Evolutionary conservation across 352 stramenopile species (phyloP), one percentile per base, ranked within the genome.

Genomic region (Pythium guiyangense): DNA sequence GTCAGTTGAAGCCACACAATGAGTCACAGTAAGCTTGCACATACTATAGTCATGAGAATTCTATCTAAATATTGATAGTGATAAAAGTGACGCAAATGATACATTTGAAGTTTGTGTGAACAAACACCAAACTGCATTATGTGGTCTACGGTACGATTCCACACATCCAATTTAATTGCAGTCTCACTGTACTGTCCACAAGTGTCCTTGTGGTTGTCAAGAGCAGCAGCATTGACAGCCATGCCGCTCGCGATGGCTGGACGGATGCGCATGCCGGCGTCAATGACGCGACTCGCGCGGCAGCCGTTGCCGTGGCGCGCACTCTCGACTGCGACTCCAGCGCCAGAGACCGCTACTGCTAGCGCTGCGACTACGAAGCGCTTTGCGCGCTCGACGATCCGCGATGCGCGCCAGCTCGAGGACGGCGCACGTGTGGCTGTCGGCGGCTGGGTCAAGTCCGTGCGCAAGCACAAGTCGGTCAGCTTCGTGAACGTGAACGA

Each of bases 401-500:
- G 69, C 6, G 66, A 80, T 4, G 77, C 69, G 52, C 71, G 67
- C 3, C 11, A 68, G 39, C 67, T 73, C 8, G 56, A 59, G 26
- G 70, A 67, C 54, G 77, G 77, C 52, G 60, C 64, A 37, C 74
- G 56, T 37, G 75, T 86, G 22, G 69, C 69, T 29, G 62, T 90
- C 18, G 77, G 68, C 22, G 96, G 96, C 43, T 99, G 96, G 96
- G 94, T 98, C 48, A 87, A 97, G 70, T 98, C 96, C 11, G 88
- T 98, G 31, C 85, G 96, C 60, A 97, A 97, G 57, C 96, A 99
- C 82, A 99, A 99, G 71, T 97, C 87, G 29, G 82, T 99, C 52
- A 96, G 81, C 45, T 99, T 99, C 73, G 79, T 99, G 34, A 96
- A 98, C 69, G 82, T 99, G 45, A 98, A 98, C 72, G 95, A 98